These are phyloP conservation scores for Arabis hirsuta DNA, from an alignment of 345 rosid species.

Conservation along the genomic window DNA sequence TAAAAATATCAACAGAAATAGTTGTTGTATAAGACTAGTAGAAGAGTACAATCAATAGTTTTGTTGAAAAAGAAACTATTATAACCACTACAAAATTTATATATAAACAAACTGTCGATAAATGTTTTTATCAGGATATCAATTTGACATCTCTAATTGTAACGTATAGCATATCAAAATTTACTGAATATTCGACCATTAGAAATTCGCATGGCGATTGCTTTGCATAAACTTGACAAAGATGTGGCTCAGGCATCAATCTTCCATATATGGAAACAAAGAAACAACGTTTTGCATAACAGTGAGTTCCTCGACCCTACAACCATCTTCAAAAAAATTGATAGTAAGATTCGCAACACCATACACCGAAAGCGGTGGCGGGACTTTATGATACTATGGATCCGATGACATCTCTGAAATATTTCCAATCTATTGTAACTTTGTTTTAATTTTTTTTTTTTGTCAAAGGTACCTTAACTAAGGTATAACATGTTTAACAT, in stretches of 20 bases:
- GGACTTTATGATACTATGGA: too few relatives aligned
- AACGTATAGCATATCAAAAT: neutral
- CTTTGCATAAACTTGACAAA: neutral
- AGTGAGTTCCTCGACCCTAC: too few relatives aligned
- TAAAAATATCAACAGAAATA: neutral
- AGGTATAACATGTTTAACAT: too few relatives aligned
- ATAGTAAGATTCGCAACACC: too few relatives aligned
- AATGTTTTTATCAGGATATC: neutral
- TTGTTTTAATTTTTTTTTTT: too few relatives aligned
- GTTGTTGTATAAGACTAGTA: slow-evolving; percentile 8
- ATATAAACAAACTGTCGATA: neutral
- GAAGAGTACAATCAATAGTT: slow-evolving; percentile 1
- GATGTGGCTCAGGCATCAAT: neutral
- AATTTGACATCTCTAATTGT: neutral
- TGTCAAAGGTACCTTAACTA: too few relatives aligned
- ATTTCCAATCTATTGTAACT: too few relatives aligned
- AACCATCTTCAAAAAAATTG: too few relatives aligned
- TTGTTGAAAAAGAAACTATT: neutral
- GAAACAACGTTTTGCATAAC: too few relatives aligned
- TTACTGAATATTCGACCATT: neutral
- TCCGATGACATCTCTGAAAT: too few relatives aligned
- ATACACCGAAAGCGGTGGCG: too few relatives aligned
- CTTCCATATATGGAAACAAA: too few relatives aligned
- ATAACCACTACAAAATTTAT: neutral
- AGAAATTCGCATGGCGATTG: neutral